Evolutionary conservation across 1,284 basidiomycete species (phyloP).

Genomic region (Leccinum holopus): DNA sequence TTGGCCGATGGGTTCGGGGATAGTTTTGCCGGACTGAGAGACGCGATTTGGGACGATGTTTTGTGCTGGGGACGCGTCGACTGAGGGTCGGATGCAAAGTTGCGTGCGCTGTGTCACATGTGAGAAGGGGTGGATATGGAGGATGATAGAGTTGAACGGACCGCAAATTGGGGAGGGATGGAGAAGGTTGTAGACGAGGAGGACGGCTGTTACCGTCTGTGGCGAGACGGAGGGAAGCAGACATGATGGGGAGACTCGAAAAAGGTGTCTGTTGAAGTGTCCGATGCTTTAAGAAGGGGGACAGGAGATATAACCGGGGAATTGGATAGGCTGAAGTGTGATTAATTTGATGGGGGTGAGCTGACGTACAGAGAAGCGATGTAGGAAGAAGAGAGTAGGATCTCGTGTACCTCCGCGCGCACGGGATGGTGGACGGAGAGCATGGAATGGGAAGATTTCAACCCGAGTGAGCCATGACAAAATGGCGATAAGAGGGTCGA

Average conservation of each 20-base stretch:
- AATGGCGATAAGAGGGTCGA: slow-evolving; percentile 16
- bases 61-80: slow-evolving; percentile 33
- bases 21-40: slow-evolving; percentile 15
- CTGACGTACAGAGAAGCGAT: slow-evolving; percentile 40
- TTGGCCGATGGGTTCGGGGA: slow-evolving; percentile 16
- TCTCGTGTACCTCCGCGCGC: slow-evolving; percentile 29
- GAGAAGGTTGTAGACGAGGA: slow-evolving; percentile 55
- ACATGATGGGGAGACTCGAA: slow-evolving; percentile 35
- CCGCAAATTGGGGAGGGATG: slow-evolving; percentile 62
- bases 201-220: slow-evolving; percentile 34
- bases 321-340: slow-evolving; percentile 33
- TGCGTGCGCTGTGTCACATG: slow-evolving; percentile 27
- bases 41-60: slow-evolving; percentile 18
- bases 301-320: slow-evolving; percentile 31
- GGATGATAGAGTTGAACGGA: slow-evolving; percentile 23
- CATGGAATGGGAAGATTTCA: slow-evolving; percentile 16
- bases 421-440: slow-evolving; percentile 19
- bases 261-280: slow-evolving; percentile 29
- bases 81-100: slow-evolving; percentile 36
- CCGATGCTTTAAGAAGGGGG: slow-evolving; percentile 36
- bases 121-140: slow-evolving; percentile 1
- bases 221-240: slow-evolving; percentile 26
- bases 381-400: slow-evolving; percentile 26
- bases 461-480: slow-evolving; percentile 15
- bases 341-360: slow-evolving; percentile 34